Percentiles rank a stretch among this genome's conserved stretches.
Conservation (phyloP, 1,284 basidiomycete species). For the Cronartium quercuum region DNA sequence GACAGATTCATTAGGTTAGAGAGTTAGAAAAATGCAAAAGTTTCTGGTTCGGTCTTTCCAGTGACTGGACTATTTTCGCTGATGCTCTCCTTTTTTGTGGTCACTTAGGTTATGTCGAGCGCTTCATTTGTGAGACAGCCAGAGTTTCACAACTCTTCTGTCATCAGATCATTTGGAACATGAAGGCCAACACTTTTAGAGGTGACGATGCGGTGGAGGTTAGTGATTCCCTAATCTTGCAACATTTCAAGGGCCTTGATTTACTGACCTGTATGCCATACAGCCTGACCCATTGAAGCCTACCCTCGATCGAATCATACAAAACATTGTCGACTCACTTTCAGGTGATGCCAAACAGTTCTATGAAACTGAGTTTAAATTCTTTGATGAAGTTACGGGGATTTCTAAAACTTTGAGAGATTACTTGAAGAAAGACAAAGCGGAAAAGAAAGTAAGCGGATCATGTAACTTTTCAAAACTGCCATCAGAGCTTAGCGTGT, state of each 20-base stretch:
- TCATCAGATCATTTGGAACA: constrained; percentile 99
- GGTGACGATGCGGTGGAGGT: constrained; percentile 80
- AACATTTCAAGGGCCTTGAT: neutral
- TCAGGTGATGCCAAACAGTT: constrained; percentile 86
- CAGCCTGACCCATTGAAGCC: constrained; percentile 95
- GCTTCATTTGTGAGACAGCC: constrained; percentile 94
- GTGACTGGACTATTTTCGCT: neutral
- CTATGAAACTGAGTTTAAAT: constrained; percentile 90
- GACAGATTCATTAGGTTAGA: constrained; percentile 72
- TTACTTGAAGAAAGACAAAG: constrained; percentile 89
- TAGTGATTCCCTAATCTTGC: constrained; percentile 46
- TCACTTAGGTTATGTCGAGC: constrained; percentile 73
- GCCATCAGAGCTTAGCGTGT: neutral
- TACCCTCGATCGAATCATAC: constrained; percentile 76
- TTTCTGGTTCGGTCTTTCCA: neutral
- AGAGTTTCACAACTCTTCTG: constrained; percentile 98
- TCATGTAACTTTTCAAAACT: neutral
- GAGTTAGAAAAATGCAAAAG: neutral
- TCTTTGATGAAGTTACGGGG: constrained; percentile 93
- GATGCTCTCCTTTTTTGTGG: neutral
- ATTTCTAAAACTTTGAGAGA: constrained; percentile 98
- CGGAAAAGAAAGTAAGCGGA: constrained; percentile 79
- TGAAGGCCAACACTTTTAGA: constrained; percentile 96
- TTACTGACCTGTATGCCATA: constrained; percentile 1
- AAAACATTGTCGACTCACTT: constrained; percentile 72